phyloP scores from a whole-genome alignment of 352 stramenopile genomes.

The Globisporangium polare region DNA sequence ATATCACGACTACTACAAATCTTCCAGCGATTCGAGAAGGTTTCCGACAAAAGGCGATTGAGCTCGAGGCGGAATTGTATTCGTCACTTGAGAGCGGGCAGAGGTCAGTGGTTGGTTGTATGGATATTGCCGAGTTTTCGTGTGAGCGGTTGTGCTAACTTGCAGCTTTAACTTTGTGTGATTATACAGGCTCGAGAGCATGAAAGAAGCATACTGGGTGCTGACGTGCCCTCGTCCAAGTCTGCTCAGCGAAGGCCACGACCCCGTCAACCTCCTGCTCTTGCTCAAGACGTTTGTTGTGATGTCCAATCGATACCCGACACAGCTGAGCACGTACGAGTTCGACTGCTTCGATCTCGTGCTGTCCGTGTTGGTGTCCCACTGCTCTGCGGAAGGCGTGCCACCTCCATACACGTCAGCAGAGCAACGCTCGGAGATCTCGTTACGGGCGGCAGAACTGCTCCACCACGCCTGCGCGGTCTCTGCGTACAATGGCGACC shows the following conservation, averaged over 20 bases:
- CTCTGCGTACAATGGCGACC: constrained; percentile 45
- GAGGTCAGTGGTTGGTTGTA: constrained; percentile 25
- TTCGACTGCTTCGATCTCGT: constrained; percentile 73
- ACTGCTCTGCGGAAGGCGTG: constrained; percentile 51
- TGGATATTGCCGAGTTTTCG: background rate
- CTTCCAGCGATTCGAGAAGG: constrained; percentile 35
- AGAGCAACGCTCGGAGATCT: constrained; percentile 51
- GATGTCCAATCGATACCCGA: constrained; percentile 63
- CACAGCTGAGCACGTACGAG: constrained; percentile 43
- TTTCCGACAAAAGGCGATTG: constrained; percentile 52
- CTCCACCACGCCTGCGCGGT: constrained; percentile 67
- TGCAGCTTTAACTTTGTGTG: background rate
- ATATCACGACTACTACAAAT: constrained; percentile 13
- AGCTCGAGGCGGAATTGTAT: constrained; percentile 27
- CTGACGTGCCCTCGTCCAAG: constrained; percentile 64
- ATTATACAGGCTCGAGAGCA: constrained; percentile 25
- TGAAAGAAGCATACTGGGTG: constrained; percentile 64
- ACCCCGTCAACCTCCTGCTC: constrained; percentile 66
- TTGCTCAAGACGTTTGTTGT: constrained; percentile 58
- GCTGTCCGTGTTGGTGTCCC: constrained; percentile 44
- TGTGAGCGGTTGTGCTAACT: background rate
- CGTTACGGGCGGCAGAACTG: constrained; percentile 56
- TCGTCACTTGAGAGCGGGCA: constrained; percentile 28
- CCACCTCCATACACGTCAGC: constrained; percentile 38
- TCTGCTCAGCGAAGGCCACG: constrained; percentile 61